Conservation (phyloP, 306 rosid species). For the Canavalia ensiformis region DNA sequence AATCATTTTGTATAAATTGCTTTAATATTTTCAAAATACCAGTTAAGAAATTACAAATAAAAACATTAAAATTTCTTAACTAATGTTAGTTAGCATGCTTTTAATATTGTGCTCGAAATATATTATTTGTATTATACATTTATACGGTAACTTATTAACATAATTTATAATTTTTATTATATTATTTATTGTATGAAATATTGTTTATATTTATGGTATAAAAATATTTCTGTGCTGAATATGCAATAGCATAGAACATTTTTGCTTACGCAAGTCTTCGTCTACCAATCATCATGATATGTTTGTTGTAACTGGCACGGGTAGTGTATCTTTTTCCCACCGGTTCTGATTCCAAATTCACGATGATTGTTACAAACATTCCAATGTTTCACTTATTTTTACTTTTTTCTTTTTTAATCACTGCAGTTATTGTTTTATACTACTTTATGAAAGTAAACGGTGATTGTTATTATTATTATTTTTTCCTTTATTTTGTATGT, state of each 20-base stretch:
- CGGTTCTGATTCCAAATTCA: conserved; percentile 5
- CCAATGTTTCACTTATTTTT: conserved; percentile 22
- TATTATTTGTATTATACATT: too few species aligned
- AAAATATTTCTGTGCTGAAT: not conserved
- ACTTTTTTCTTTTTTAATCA: conserved; percentile 19
- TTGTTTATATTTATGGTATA: too few species aligned
- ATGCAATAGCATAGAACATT: not conserved
- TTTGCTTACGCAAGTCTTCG: conserved; percentile 12
- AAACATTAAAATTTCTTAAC: too few species aligned
- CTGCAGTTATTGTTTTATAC: not conserved
- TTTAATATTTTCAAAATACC: not conserved
- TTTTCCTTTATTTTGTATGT: not conserved
- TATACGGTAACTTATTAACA: too few species aligned
- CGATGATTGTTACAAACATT: conserved; percentile 5
- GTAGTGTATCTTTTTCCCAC: conserved; percentile 9
- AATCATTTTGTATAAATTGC: not conserved
- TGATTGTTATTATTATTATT: conserved; percentile 4
- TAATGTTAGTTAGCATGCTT: too few species aligned
- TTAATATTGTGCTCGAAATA: too few species aligned
- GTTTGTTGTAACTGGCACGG: conserved; percentile 26
- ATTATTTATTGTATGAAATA: too few species aligned
- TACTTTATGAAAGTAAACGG: conserved; percentile 33
- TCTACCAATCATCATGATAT: not conserved
- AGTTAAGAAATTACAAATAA: too few species aligned
- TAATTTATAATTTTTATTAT: too few species aligned